Base-by-base conservation (phyloP, 2,329 filamentous ascomycete species). In the Fusarium stilboides region DNA sequence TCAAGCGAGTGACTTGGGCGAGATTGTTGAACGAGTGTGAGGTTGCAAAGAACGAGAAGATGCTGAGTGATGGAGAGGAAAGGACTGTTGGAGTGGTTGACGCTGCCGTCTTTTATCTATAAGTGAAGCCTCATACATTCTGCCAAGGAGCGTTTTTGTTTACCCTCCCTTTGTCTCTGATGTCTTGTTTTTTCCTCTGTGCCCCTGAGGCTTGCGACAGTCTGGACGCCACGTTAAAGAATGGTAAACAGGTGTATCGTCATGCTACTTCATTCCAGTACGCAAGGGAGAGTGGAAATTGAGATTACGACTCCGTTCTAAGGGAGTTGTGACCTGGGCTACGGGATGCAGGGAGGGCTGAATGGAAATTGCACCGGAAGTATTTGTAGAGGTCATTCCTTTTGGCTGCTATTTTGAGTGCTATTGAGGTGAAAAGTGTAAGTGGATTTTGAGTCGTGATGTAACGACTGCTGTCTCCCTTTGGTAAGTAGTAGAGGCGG, bases 1-100 rank as follows among this genome's bases (percentile, higher is more conserved):
- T 51, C 55, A 62, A 76, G 65, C 53, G 74, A 76, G 70, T 69
- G 74, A 74, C 72, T 74, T 45, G 59, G 66, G 72, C 64, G 63
- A 69, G 62, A 46, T 60, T 68, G 37, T 53, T 57, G 40, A 67
- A 69, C 46, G 69, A 72, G 59, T 42, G 69, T 67, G 57, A 13
- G n/a, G 31, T 49, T 60, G 33, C 55, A 58, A 64, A 43, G 19
- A 61, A 51, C 42, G 47, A 68, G 43, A 57, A 33, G 62, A 46
- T 36, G 55, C 45, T 66, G 62, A 57, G 59, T 45, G 63, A 51
- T 70, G 28, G 33, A 37, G 40, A 47, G 56, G 44, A 36, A 22
- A 49, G 14, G 39, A 4, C 1, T n/a, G 20, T 15, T 36, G 12
- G 14, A 46, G 51, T 6, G 19, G 60, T 54, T 54, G 59, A 55